Evolutionary conservation across 768 basidiomycete genomes (phyloP).

Genomic region (Tremella yokohamensis): DNA sequence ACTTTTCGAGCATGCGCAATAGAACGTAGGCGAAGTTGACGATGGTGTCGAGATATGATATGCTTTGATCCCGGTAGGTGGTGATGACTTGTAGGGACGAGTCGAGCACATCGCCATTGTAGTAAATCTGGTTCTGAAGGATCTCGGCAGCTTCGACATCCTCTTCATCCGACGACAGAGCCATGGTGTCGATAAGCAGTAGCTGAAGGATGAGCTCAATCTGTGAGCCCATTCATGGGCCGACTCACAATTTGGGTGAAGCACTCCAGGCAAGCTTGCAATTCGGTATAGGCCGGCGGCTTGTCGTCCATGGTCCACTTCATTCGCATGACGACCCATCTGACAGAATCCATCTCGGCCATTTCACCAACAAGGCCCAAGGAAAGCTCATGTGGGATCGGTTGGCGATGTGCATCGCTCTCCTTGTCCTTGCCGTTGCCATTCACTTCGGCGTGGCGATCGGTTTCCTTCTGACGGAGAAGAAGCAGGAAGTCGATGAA

Average conservation of each 20-base stretch:
- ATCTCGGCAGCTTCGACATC: constrained; percentile 73
- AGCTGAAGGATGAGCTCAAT: constrained; percentile 53
- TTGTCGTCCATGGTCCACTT: constrained; percentile 85
- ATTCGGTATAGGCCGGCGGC: constrained; percentile 91
- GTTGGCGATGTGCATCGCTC: not conserved
- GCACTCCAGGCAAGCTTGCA: constrained; percentile 91
- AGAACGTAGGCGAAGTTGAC: constrained; percentile 78
- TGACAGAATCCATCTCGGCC: constrained; percentile 78
- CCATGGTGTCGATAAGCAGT: constrained; percentile 81
- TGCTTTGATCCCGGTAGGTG: constrained; percentile 69
- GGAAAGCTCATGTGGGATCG: constrained; percentile 11
- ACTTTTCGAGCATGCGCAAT: constrained; percentile 83
- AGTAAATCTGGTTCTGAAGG: constrained; percentile 85
- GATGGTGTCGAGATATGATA: constrained; percentile 79
- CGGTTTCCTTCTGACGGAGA: constrained; percentile 51
- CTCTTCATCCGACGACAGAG: constrained; percentile 56
- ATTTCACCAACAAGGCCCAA: constrained; percentile 68
- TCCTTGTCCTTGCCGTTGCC: constrained; percentile 6
- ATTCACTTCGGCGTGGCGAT: constrained; percentile 8
- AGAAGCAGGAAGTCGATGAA: constrained; percentile 84
- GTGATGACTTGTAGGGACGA: constrained; percentile 73
- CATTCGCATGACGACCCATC: constrained; percentile 88
- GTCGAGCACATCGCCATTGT: constrained; percentile 91
- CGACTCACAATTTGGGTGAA: constrained; percentile 70
- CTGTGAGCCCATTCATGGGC: not conserved